These are phyloP conservation scores for Tetradesmus lagerheimii DNA, from an alignment of 139 green algal genomes.

Conservation along the genomic window DNA sequence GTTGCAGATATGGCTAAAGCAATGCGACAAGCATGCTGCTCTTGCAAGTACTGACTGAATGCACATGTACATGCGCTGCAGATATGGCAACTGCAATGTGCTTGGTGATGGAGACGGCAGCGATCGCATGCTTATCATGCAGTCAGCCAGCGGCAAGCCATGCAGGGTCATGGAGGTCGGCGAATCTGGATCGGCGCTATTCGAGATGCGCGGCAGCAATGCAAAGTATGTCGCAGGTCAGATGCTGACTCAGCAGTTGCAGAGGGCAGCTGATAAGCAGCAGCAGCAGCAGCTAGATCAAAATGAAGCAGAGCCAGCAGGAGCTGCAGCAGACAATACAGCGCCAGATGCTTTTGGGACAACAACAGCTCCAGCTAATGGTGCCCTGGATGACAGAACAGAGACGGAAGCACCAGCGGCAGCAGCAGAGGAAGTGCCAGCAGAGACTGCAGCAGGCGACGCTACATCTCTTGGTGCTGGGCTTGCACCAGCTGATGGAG, in stretches of 20 bases:
- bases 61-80: background rate
- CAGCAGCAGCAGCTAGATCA: too few relatives aligned
- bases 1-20: too few relatives aligned
- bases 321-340: background rate
- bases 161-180: background rate
- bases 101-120: background rate
- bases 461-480: too few relatives aligned
- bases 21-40: too few relatives aligned
- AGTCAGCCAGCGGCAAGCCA: background rate
- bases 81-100: background rate
- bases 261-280: background rate
- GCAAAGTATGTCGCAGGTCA: background rate
- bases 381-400: too few relatives aligned
- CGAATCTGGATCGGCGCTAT: background rate
- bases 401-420: too few relatives aligned
- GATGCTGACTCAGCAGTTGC: background rate
- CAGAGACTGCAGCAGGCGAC: too few relatives aligned
- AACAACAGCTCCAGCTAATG: background rate
- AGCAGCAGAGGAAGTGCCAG: too few relatives aligned
- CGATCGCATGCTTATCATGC: background rate
- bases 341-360: background rate
- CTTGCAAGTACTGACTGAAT: too few relatives aligned
- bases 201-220: background rate
- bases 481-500: too few relatives aligned
- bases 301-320: background rate